Evolutionary conservation across 2,329 filamentous ascomycete genomes (phyloP), one percentile per base, ranked within the genome.

Genomic region (Colletotrichum shisoi): DNA sequence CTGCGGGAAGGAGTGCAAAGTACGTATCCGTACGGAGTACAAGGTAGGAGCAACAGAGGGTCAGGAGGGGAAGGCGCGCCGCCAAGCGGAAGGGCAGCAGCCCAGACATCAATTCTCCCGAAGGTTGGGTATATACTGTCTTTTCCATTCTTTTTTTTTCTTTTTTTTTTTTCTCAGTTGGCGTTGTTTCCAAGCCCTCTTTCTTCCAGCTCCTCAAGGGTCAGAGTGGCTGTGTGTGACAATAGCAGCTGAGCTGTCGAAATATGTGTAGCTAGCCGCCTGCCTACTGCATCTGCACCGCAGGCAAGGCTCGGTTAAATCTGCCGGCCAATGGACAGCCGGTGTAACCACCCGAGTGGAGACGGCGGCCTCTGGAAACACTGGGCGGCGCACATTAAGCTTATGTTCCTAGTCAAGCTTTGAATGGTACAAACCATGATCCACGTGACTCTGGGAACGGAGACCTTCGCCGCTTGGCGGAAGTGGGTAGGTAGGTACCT

Each of bases 321-420:
- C 34, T n/a, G n/a, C 52, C 39, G 24, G 27, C 54, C n/a, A 46
- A 57, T 57, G 8, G 12, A 1, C 11, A 17, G 8, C 27, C 2
- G 2, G 2, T 4, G 5, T 1, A 5, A 12, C 0, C 1, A 17
- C n/a, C 8, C 7, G 13, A 13, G 45, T 34, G 17, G 48, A 13
- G 48, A 44, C 8, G 64, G 61, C 48, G 64, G 54, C 61, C 54
- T 67, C 60, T 59, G n/a, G 31, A 24, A 53, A 57, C 8, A 21
- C 49, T 49, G 48, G 48, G 48, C 21, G 31, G 13, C n/a, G 39
- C 61, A 48, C n/a, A 42, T 54, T 67, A 67, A 67, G 64, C 64
- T 67, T 64, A 67, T 64, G 42, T 52, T 52, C 44, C 37, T 49
- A 15, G 31, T 48, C 17, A 34, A 27, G n/a, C 17, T 39, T 11